phyloP scores from a whole-genome alignment of 1,284 basidiomycete genomes.

The Heterobasidion irregulare region DNA sequence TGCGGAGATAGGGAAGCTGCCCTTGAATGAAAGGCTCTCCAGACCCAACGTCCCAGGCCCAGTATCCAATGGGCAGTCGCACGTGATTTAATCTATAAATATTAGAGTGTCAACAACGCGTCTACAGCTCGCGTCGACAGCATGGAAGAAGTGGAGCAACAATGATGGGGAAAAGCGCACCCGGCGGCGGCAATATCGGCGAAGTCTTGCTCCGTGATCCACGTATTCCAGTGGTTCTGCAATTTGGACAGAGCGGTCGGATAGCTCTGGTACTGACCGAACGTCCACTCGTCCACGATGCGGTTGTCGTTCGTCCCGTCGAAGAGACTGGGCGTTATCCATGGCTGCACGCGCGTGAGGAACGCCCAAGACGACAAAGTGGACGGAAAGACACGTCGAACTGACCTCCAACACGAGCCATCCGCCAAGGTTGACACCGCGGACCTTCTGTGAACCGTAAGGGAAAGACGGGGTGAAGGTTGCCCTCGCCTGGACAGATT shows the following conservation, averaged over 20 bases:
- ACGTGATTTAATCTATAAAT: conserved; percentile 68
- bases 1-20: conserved; percentile 63
- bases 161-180: conserved; percentile 27
- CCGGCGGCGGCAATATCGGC: conserved; percentile 65
- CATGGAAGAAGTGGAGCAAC: conserved; percentile 17
- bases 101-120: conserved; percentile 8
- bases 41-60: conserved; percentile 79
- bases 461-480: conserved; percentile 34
- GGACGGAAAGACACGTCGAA: background rate
- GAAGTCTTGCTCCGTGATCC: conserved; percentile 76
- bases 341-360: conserved; percentile 39
- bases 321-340: conserved; percentile 86
- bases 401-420: conserved; percentile 74
- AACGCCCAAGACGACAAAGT: conserved; percentile 2
- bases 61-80: conserved; percentile 84
- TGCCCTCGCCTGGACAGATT: background rate
- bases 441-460: conserved; percentile 52
- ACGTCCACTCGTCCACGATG: conserved; percentile 86
- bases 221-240: conserved; percentile 72
- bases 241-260: conserved; percentile 40
- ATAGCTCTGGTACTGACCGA: conserved; percentile 52
- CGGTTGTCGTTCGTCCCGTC: conserved; percentile 63
- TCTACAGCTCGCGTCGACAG: conserved; percentile 9
- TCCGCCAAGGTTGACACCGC: conserved; percentile 71
- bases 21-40: conserved; percentile 83